Base-by-base conservation (phyloP, 2,329 filamentous ascomycete genomes). In the Talaromyces sp. region DNA sequence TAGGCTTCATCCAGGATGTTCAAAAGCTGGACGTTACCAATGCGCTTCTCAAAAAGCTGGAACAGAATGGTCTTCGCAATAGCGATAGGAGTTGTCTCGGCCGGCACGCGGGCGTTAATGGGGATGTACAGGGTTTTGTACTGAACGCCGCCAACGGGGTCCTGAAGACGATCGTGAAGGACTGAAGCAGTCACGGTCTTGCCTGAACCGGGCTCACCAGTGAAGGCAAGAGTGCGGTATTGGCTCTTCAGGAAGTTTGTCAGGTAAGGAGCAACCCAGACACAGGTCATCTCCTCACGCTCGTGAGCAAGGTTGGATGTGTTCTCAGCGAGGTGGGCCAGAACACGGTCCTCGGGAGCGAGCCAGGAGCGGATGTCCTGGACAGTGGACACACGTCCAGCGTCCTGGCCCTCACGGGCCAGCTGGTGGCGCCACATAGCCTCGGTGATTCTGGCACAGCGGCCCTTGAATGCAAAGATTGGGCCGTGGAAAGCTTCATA, bases 201-300 rank as follows among this genome's bases (percentile, higher is more conserved):
- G 27, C 73, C 73, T 3, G 71, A 72, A 5, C 72, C 73, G 8
- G 71, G 60, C 41, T 68, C 64, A 17, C 72, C 72, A 20, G 72
- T 77, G 36, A 84, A 71, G 19, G 76, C 59, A 29, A 84, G 64
- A 2, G 75, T 69, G 13, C 72, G 70, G 27, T 80, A 68, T 0
- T 72, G 61, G 37, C 75, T 75, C 46, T 79, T 77, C 30, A 78
- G 57, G 52, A 83, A 84, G 9, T 74, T 73, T n/a, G 70, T 70
- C 19, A 83, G 64, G 29, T 78, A 70, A 33, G 77, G 75, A 20
- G 76, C 71, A 56, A 83, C 76, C 81, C 81, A 83, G 33, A 81
- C 69, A 53, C 80, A 82, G 17, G 80, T 83, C 54, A 77, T 77
- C 54, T 82, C 80, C 43, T 77, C 77, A 30, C 80, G 71, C 24